phyloP scores from a whole-genome alignment of 148 eudicot genomes.

The Polygonum maritimum region DNA sequence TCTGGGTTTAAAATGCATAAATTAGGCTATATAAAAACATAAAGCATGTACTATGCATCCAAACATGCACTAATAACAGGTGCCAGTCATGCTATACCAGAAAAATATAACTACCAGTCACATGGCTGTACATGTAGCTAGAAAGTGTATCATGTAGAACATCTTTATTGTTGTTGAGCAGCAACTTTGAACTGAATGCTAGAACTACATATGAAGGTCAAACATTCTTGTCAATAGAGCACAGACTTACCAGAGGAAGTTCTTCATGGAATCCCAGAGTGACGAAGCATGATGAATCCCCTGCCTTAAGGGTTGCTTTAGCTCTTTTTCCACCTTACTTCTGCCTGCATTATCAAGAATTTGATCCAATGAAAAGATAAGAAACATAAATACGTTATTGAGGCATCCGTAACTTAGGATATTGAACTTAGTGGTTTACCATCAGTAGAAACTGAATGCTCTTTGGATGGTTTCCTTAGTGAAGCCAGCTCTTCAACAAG shows the following conservation, averaged over 20 bases:
- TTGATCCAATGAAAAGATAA: neutral
- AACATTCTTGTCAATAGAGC: neutral
- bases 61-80: too few relatives aligned
- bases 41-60: too few relatives aligned
- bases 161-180: neutral
- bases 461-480: slow-evolving; percentile 26
- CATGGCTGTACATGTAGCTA: neutral
- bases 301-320: slow-evolving; percentile 16
- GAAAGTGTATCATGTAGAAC: neutral
- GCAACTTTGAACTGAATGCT: neutral
- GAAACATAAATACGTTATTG: neutral
- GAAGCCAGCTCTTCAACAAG: slow-evolving; percentile 63
- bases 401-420: neutral
- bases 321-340: slow-evolving; percentile 13
- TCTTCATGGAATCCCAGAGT: slow-evolving; percentile 40
- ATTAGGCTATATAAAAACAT: too few relatives aligned
- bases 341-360: slow-evolving; percentile 19
- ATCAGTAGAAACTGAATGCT: slow-evolving; percentile 19
- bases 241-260: slow-evolving; percentile 35
- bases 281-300: slow-evolving; percentile 21
- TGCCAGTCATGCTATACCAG: neutral
- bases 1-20: too few relatives aligned
- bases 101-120: neutral
- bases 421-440: slow-evolving; percentile 21
- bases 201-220: neutral